Evolutionary conservation across 164 flowering plant genomes (phyloP), one percentile per base, ranked within the genome.

Genomic region (Aristolochia contorta): DNA sequence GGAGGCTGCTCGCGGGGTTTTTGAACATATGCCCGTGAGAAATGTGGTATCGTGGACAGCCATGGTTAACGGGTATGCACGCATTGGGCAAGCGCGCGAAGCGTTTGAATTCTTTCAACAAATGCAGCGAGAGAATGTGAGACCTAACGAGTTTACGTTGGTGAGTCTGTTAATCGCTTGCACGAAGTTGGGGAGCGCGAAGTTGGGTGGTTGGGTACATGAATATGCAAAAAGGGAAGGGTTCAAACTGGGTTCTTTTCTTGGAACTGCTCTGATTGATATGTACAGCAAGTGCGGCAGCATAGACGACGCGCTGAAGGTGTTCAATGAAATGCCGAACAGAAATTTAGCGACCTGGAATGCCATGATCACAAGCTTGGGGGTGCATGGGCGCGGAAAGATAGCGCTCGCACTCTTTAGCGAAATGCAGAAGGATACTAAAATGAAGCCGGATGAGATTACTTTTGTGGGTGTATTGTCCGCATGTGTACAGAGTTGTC

Each of bases 241-340:
- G 51, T 71, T 80, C 22, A 48, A 72, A 41, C 21, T 80, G 56
- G 75, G 75, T 16, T 68, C 71, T 66, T 79, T 61, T 48, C 78
- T 87, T 10, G 91, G 87, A 61, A 87, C 86, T 0, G 84, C 91
- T 52, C 78, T 87, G 4, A 69, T 84, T 19, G 87, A 87, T 58
- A 84, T 82, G 87, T 85, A 85, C 45, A 79, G 86, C 62, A 87
- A 85, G 59, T 85, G 91, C 67, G 87, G 86, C n/a, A 80, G 86
- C 56, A 47, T 87, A 60, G 76, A 61, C 25, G 78, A 77, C 64
- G 89, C 89, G 12, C 69, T 60, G 59, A 41, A 57, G 21, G 85
- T 87, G 47, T 87, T 87, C 66, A 65, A 69, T 47, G 54, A 63
- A 43, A 82, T 85, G 91, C 62, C 73, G 25, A 23, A 18, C 6